Evolutionary conservation across 2,329 filamentous ascomycete genomes (phyloP).

Genomic region (Aspergillus ochraceoroseus): DNA sequence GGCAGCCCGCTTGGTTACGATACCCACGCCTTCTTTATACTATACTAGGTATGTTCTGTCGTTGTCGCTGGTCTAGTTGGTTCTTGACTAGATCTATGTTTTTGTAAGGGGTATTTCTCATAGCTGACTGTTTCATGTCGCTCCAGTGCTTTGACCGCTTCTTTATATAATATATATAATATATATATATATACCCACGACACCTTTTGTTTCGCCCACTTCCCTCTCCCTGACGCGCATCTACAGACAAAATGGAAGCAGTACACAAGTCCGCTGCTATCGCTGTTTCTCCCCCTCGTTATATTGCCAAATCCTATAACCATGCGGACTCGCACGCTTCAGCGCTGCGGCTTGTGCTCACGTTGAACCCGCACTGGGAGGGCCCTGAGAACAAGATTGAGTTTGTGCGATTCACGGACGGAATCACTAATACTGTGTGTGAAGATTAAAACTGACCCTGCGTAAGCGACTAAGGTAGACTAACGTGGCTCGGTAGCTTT

Average conservation of each 20-base stretch:
- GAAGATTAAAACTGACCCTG: neutral
- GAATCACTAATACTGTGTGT: constrained; percentile 88
- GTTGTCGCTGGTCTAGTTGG: too few relatives aligned
- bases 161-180: too few relatives aligned
- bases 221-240: too few relatives aligned
- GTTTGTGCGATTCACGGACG: constrained; percentile 89
- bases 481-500: constrained; percentile 39
- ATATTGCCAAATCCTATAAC: constrained; percentile 74
- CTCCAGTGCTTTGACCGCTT: neutral
- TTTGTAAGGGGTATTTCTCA: too few relatives aligned
- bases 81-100: too few relatives aligned
- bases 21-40: too few relatives aligned
- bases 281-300: constrained; percentile 30
- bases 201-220: too few relatives aligned
- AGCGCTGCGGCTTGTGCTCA: constrained; percentile 70
- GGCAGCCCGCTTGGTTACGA: too few relatives aligned
- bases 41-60: too few relatives aligned
- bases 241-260: constrained; percentile 5
- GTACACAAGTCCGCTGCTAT: constrained; percentile 1
- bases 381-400: constrained; percentile 67
- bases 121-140: too few relatives aligned
- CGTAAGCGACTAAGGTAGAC: constrained; percentile 10
- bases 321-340: constrained; percentile 71
- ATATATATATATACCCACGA: too few relatives aligned
- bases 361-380: constrained; percentile 79